Evolutionary conservation across 202 grass and related monocot species (phyloP).

Genomic region (Miscanthus sacchariflorus): DNA sequence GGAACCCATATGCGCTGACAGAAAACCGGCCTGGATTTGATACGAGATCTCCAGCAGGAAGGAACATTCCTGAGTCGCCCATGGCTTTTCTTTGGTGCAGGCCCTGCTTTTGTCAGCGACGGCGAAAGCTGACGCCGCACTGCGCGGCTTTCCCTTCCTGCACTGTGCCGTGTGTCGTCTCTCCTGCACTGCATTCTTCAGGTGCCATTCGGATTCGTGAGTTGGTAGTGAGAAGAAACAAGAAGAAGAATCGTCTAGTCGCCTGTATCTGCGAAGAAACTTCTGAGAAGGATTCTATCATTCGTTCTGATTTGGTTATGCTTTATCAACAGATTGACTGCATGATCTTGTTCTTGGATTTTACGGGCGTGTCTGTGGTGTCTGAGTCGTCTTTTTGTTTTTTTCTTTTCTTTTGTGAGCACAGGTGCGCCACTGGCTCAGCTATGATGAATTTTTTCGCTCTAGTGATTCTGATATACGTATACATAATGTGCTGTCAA

Average conservation of each 20-base stretch:
- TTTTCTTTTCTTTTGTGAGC: background rate
- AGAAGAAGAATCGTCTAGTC: no score
- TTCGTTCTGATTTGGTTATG: no score
- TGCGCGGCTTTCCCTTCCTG: slow-evolving; percentile 21
- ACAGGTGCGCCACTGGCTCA: background rate
- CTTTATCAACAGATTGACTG: no score
- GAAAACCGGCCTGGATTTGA: background rate
- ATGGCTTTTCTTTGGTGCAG: slow-evolving; percentile 7
- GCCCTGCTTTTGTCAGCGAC: slow-evolving; percentile 27
- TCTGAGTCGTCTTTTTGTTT: no score
- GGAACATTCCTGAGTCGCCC: slow-evolving; percentile 42
- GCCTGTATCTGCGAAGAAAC: no score
- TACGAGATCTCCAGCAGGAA: slow-evolving; percentile 3
- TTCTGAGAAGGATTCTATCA: no score
- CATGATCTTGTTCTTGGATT: no score
- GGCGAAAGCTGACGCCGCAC: slow-evolving; percentile 41
- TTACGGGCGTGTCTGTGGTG: no score
- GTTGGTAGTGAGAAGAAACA: no score
- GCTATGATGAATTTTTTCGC: background rate
- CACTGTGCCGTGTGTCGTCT: background rate
- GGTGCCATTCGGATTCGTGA: no score
- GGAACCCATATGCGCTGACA: slow-evolving; percentile 35
- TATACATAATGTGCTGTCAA: background rate
- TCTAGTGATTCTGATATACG: background rate
- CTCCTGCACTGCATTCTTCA: no score